Evolutionary conservation across 345 rosid genomes (phyloP), one percentile per base, ranked within the genome.

Genomic region (Heritiera littoralis): DNA sequence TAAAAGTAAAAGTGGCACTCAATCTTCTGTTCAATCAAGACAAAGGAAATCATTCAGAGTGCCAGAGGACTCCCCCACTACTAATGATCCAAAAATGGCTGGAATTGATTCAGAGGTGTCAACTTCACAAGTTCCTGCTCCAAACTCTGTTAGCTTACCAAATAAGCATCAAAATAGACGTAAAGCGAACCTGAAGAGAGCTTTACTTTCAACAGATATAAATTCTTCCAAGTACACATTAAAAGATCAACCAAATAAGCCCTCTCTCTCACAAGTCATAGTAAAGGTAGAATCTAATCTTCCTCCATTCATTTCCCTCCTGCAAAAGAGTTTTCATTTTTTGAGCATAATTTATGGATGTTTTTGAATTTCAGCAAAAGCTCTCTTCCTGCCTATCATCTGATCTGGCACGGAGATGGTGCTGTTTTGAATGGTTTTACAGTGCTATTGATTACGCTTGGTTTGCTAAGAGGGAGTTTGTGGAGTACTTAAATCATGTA

Each of bases 401-500:
- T 75, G 77, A 84, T 77, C 79, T 87, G 81, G 92, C 90, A n/a
- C 89, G 95, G 83, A 90, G 92, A 84, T 90, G 98, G 96, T 97
- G 98, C 84, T 83, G 82, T 68, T 94, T 88, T 81, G 98, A 94
- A 80, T 97, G 98, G 97, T 97, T 97, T 82, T 92, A 94, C 78
- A 89, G 98, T 87, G 98, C 97, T 48, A 92, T 92, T 58, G 99
- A 97, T 85, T 92, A 90, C 70, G 94, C 96, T 46, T 97, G 99
- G 99, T 97, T 97, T 89, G 95, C 97, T 60, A 97, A 91, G 81
- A 92, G 87, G 88, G 99, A 97, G 89, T 97, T 97, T 84, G 90
- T 89, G 43, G 98, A 93, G 80, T 97, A 97, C 84, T 83, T 97
- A 80, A 87, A 90, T 86, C 99, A 97, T 79, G 98, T 93, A 54